Evolutionary conservation across 169 alveolate genomes (phyloP).

Genomic region (Cryptosporidium sp.): DNA sequence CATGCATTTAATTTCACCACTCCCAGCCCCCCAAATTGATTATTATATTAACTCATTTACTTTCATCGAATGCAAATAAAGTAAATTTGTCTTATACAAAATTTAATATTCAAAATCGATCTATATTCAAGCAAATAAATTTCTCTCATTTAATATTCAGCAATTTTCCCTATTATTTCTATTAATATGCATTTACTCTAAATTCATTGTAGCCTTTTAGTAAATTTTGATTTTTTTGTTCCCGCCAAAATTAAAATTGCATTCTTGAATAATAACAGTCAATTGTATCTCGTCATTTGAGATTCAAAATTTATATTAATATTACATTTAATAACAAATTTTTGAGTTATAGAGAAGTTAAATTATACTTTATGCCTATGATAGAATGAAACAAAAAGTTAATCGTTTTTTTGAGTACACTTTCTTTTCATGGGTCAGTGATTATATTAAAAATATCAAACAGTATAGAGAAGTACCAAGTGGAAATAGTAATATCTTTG

Average conservation of each 20-base stretch:
- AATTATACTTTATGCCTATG: not conserved
- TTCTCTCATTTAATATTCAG: too few species aligned
- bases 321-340: not conserved
- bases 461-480: not conserved
- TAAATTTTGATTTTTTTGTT: not conserved
- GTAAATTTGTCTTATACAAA: too few species aligned
- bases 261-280: too few species aligned
- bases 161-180: too few species aligned
- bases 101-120: too few species aligned
- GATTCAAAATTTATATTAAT: not conserved
- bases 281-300: too few species aligned
- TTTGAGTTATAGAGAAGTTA: not conserved
- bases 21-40: not conserved
- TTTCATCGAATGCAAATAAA: too few species aligned
- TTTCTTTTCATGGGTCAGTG: not conserved
- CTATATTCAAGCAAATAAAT: too few species aligned
- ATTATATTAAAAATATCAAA: not conserved
- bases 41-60: too few species aligned
- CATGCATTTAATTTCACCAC: not conserved
- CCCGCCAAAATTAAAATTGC: not conserved
- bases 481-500: not conserved
- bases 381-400: not conserved
- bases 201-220: not conserved
- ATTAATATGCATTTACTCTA: too few species aligned
- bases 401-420: not conserved